phyloP scores from a whole-genome alignment of 2,329 filamentous ascomycete genomes.

The Myotisia sp. region DNA sequence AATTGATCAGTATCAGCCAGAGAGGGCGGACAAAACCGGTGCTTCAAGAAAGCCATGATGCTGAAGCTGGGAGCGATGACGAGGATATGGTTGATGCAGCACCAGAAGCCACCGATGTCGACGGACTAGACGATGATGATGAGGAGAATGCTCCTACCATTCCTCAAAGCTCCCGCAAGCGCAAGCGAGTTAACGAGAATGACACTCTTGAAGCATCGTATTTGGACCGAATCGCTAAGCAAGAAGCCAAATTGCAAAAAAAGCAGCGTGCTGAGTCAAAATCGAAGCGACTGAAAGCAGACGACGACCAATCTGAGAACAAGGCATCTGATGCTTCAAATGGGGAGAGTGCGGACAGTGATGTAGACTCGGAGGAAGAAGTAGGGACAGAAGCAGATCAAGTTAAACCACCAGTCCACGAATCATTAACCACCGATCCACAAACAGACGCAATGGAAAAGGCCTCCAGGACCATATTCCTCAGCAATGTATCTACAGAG shows the following conservation, averaged over 20 bases:
- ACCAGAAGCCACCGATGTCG: conserved; percentile 23
- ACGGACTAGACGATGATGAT: conserved; percentile 37
- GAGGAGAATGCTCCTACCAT: conserved; percentile 29
- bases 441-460: conserved; percentile 56
- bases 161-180: conserved; percentile 30
- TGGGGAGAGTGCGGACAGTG: conserved; percentile 17
- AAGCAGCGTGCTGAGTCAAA: conserved; percentile 22
- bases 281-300: conserved; percentile 25
- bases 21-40: neutral
- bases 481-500: conserved; percentile 74
- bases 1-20: conserved; percentile 6
- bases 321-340: conserved; percentile 22
- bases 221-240: conserved; percentile 31
- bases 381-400: conserved; percentile 36
- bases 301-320: conserved; percentile 26
- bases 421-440: conserved; percentile 20
- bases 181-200: conserved; percentile 40
- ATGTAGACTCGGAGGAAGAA: conserved; percentile 14
- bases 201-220: conserved; percentile 32
- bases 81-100: conserved; percentile 18
- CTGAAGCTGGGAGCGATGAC: conserved; percentile 20
- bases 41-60: conserved; percentile 14
- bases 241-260: conserved; percentile 26
- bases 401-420: conserved; percentile 30
- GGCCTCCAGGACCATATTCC: conserved; percentile 76